Percentiles rank a stretch among this genome's conserved stretches.
These are phyloP conservation scores for Botrytis cinerea DNA, from an alignment of 2,329 filamentous ascomycete genomes.

Conservation along the genomic window DNA sequence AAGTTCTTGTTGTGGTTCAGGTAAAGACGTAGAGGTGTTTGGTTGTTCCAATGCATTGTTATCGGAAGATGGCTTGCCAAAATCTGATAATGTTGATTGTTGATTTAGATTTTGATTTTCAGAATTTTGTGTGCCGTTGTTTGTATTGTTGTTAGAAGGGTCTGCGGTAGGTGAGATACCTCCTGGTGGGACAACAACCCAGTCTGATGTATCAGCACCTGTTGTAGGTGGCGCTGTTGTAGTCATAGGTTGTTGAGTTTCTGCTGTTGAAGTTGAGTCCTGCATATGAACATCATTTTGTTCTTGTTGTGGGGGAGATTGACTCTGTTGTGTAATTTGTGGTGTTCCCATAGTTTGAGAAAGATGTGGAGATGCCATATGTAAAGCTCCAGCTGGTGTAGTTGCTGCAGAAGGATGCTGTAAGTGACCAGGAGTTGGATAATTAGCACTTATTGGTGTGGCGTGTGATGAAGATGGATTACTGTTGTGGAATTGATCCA, in stretches of 20 bases:
- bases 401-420: conserved; percentile 59
- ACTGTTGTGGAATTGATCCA: conserved; percentile 68
- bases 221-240: conserved; percentile 31
- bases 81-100: neutral
- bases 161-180: conserved; percentile 46
- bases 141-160: conserved; percentile 17
- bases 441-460: conserved; percentile 56
- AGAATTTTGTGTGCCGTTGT: neutral
- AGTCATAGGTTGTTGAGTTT: conserved; percentile 26
- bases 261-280: conserved; percentile 18
- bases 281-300: conserved; percentile 29
- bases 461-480: conserved; percentile 55
- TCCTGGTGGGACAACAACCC: conserved; percentile 73
- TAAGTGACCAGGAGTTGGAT: conserved; percentile 61
- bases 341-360: conserved; percentile 37
- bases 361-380: conserved; percentile 49
- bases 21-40: conserved; percentile 8
- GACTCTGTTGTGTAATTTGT: conserved; percentile 29
- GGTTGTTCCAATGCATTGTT: conserved; percentile 19
- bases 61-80: conserved; percentile 8
- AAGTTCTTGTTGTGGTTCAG: conserved; percentile 18
- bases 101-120: neutral
- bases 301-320: conserved; percentile 18
- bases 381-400: conserved; percentile 50
- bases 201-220: conserved; percentile 61